These are phyloP conservation scores for Amanita subjunquillea DNA, from an alignment of 768 basidiomycete genomes.

Conservation along the genomic window DNA sequence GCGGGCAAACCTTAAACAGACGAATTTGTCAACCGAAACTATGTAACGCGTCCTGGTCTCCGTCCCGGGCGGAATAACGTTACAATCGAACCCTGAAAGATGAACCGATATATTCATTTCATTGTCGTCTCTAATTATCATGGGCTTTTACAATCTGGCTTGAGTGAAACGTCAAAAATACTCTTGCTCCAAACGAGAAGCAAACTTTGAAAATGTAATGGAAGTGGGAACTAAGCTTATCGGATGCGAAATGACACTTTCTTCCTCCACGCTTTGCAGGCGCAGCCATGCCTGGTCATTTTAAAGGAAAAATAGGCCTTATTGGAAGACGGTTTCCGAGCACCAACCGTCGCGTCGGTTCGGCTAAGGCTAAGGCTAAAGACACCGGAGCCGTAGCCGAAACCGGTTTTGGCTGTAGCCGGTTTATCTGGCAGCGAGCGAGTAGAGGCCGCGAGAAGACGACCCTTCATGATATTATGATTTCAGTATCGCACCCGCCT, in stretches of 20 bases:
- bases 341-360: too few species aligned
- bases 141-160: neutral
- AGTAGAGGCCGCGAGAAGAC: too few species aligned
- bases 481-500: too few species aligned
- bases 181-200: constrained; percentile 1
- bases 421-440: too few species aligned
- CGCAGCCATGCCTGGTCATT: neutral
- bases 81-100: neutral
- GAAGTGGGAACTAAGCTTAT: constrained; percentile 1
- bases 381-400: too few species aligned
- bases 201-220: neutral
- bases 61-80: neutral
- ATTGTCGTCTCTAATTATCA: too few species aligned
- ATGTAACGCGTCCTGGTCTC: neutral
- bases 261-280: neutral
- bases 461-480: too few species aligned
- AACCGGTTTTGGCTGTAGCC: too few species aligned
- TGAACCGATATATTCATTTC: neutral
- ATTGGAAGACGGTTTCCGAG: neutral
- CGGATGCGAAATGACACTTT: constrained; percentile 1
- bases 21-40: neutral
- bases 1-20: neutral
- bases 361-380: too few species aligned
- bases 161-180: neutral
- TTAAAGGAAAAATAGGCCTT: neutral